Conservation (phyloP, 176 grass and related monocot species). For the Rhynchospora pubera region DNA sequence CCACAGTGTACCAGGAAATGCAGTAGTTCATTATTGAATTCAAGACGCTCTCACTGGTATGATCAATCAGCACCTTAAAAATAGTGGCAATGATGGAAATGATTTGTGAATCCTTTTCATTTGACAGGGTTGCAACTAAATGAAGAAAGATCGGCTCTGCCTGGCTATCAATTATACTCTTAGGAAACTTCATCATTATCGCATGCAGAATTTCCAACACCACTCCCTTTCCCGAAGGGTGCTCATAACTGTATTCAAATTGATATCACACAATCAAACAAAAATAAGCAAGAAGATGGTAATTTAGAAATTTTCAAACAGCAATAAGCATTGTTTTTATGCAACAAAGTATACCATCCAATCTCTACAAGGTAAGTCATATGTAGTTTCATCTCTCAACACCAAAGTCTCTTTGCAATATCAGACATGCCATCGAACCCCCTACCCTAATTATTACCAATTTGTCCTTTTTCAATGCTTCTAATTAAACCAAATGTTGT, state of each 20-base stretch:
- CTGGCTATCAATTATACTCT: slow-evolving; percentile 77
- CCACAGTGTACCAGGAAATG: slow-evolving; percentile 64
- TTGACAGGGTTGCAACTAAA: slow-evolving; percentile 67
- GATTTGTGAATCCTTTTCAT: slow-evolving; percentile 64
- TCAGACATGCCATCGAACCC: background rate
- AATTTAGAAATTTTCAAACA: background rate
- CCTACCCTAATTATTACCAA: background rate
- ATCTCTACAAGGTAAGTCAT: background rate
- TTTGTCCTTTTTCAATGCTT: background rate
- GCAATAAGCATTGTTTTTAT: background rate
- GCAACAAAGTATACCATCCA: background rate
- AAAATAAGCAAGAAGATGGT: background rate
- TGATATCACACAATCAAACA: slow-evolving; percentile 13
- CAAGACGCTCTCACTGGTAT: slow-evolving; percentile 48
- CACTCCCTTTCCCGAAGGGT: slow-evolving; percentile 80
- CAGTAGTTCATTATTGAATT: slow-evolving; percentile 54
- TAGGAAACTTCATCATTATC: slow-evolving; percentile 83
- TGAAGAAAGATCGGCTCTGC: slow-evolving; percentile 78
- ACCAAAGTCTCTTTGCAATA: background rate
- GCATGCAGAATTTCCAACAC: slow-evolving; percentile 90
- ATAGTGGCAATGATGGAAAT: slow-evolving; percentile 52
- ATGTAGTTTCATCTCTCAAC: background rate
- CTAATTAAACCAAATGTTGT: background rate
- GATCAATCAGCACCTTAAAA: slow-evolving; percentile 55
- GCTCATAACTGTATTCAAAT: slow-evolving; percentile 64